Evolutionary conservation across 257 asterid genomes (phyloP), one percentile per base, ranked within the genome.

Genomic region (Solanum medicagineum): DNA sequence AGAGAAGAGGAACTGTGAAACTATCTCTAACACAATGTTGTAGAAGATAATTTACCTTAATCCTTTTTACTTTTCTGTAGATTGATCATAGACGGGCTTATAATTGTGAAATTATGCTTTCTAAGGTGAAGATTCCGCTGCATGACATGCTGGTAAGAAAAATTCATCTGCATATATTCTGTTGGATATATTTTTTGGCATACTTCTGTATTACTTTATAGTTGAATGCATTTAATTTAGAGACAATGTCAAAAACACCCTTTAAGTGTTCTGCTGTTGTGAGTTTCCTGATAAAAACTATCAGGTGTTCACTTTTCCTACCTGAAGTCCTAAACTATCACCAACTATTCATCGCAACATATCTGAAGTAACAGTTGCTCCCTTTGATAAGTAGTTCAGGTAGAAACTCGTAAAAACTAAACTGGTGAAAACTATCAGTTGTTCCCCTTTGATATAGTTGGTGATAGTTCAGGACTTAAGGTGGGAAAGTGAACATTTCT

Each of bases 41-140:
- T 74, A 74, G 45, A 77, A 49, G 17, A 47, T 49, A 60, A 17
- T 84, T 62, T 85, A 85, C 45, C 60, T 80, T 26, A 49, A 24
- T 51, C n/a, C 22, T 49, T 74, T 44, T 85, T 10, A 73, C 12
- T 49, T 75, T 86, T 10, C 81, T 88, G 93, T 93, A 95, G 98
- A 90, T 95, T 87, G 98, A 94, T 85, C 97, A 91, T 63, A 87
- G 98, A 80, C 92, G 98, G 90, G 98, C 98, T 26, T 92, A 95
- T 89, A 95, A 95, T 83, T 95, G 98, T 80, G 98, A 95, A 88
- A 95, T 95, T 81, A 95, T 95, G 98, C 93, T 95, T 81, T 85
- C 97, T 56, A 95, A 95, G 91, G 94, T 95, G 70, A 95, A 95
- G 92, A 92, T 95, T 86, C 98, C 98, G 22, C 83, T 95, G 90